phyloP scores from a whole-genome alignment of 768 basidiomycete species.

The Dioszegia hungarica region DNA sequence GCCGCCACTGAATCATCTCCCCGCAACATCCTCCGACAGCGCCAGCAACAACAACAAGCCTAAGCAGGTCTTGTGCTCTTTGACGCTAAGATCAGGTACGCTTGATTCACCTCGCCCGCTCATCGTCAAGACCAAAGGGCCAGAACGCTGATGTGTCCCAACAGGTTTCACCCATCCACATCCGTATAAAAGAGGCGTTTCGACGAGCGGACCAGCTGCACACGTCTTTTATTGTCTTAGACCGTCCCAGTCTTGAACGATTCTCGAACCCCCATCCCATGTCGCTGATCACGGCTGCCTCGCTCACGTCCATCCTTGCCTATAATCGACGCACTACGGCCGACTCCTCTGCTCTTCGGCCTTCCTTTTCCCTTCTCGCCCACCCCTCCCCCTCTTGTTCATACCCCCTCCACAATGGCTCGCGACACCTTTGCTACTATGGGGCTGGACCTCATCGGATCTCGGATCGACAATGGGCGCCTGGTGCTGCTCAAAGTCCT shows the following conservation, averaged over 20 bases:
- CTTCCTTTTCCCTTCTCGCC: not conserved
- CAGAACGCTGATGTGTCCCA: no score
- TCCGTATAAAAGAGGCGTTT: no score
- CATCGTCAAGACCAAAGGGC: no score
- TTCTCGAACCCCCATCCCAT: not conserved
- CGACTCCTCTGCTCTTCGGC: not conserved
- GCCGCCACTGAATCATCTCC: no score
- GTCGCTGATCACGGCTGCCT: not conserved
- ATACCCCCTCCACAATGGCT: constrained; percentile 22
- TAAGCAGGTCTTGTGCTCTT: no score
- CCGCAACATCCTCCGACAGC: no score
- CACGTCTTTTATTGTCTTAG: no score
- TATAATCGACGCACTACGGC: not conserved
- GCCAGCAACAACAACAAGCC: no score
- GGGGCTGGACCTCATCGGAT: constrained; percentile 55
- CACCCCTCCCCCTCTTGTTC: constrained; percentile 7
- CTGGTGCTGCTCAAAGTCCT: constrained; percentile 80
- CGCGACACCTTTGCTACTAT: constrained; percentile 43
- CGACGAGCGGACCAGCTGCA: no score
- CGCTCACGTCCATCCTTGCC: not conserved
- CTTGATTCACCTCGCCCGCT: no score
- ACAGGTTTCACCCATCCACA: no score
- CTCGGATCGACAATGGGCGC: constrained; percentile 72
- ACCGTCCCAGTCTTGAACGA: not conserved
- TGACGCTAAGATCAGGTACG: no score